These are phyloP conservation scores for Globisporangium sylvaticum DNA, from an alignment of 352 stramenopile genomes.

Conservation along the genomic window DNA sequence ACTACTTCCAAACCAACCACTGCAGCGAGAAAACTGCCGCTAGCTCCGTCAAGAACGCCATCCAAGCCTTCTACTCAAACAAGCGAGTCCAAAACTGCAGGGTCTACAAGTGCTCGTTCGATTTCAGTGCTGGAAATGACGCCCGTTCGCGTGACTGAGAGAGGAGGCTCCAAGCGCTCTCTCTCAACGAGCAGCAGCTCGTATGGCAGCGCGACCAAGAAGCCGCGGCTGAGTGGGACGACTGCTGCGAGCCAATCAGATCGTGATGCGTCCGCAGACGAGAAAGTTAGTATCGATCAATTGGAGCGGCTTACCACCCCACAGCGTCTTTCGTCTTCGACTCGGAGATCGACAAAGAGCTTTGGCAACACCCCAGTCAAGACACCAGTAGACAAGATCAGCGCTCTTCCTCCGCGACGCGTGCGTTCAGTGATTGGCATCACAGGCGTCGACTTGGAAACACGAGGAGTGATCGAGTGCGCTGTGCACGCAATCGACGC, in stretches of 20 bases:
- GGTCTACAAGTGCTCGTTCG: background rate
- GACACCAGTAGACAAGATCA: slow-evolving; percentile 18
- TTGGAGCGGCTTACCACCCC: slow-evolving; percentile 13
- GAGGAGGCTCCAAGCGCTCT: slow-evolving; percentile 5
- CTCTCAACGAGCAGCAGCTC: slow-evolving; percentile 1
- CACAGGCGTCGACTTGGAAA: slow-evolving; percentile 59
- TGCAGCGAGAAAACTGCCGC: slow-evolving; percentile 13
- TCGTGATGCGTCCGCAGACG: background rate
- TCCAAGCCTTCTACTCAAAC: background rate
- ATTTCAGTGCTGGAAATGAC: slow-evolving; percentile 19
- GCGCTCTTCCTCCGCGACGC: slow-evolving; percentile 20
- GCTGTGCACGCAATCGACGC: slow-evolving; percentile 76
- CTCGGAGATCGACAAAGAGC: slow-evolving; percentile 11
- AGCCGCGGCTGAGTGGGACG: background rate
- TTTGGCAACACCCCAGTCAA: slow-evolving; percentile 6
- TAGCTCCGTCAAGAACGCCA: slow-evolving; percentile 9
- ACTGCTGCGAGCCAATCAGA: background rate
- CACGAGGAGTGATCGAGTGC: slow-evolving; percentile 60
- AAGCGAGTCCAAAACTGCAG: background rate
- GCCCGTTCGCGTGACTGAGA: slow-evolving; percentile 12
- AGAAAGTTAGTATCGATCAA: slow-evolving; percentile 5
- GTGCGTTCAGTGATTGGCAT: slow-evolving; percentile 69
- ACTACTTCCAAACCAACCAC: background rate
- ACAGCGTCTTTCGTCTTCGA: slow-evolving; percentile 8
- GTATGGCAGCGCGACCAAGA: background rate